These are phyloP conservation scores for Phaeotremella skinneri DNA, from an alignment of 768 basidiomycete genomes.

Conservation along the genomic window DNA sequence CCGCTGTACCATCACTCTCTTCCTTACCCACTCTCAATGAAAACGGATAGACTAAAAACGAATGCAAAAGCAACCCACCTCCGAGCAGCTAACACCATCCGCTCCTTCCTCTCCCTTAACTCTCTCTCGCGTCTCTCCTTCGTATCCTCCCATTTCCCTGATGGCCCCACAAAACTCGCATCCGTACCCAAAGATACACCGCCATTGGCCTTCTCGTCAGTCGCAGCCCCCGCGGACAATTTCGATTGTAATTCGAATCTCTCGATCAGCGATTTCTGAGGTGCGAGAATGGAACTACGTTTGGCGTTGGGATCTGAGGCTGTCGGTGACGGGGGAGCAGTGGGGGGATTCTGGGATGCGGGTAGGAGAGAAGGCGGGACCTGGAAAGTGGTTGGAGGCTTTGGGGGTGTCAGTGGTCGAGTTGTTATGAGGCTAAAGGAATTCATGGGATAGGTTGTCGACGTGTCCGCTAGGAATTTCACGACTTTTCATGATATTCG, in stretches of 20 bases:
- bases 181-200: too few relatives aligned
- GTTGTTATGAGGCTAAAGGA: not conserved
- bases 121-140: conserved; percentile 42
- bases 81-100: conserved; percentile 50
- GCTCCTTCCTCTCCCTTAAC: conserved; percentile 48
- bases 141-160: conserved; percentile 43
- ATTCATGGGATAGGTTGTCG: too few relatives aligned
- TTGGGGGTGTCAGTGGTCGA: not conserved
- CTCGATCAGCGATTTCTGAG: conserved; percentile 39
- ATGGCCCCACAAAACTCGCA: not conserved
- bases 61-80: conserved; percentile 30
- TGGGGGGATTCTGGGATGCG: conserved; percentile 18
- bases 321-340: conserved; percentile 22
- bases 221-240: not conserved
- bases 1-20: not conserved
- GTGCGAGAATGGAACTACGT: not conserved
- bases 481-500: too few relatives aligned
- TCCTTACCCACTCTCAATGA: too few relatives aligned
- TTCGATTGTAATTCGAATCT: conserved; percentile 31
- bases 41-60: not conserved
- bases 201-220: too few relatives aligned
- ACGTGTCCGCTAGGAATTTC: too few relatives aligned
- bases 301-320: conserved; percentile 6
- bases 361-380: conserved; percentile 43
- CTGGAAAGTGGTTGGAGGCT: conserved; percentile 42